These are phyloP conservation scores for Pelargonium fulgidum DNA, from an alignment of 441 rosid genomes.

Conservation along the genomic window DNA sequence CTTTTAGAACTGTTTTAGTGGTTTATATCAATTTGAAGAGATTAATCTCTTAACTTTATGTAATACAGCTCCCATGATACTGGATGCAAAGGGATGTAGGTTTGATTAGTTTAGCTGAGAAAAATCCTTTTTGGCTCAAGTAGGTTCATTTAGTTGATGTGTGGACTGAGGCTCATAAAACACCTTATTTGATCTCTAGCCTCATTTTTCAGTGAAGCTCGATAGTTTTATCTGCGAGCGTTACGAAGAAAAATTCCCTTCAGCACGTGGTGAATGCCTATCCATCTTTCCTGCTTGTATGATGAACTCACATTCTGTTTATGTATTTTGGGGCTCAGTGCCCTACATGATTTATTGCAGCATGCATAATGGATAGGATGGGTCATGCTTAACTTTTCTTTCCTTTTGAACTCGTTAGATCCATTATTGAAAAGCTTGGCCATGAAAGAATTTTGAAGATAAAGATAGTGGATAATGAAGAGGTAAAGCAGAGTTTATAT, in stretches of 20 bases:
- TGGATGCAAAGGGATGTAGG: not conserved
- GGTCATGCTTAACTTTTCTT: constrained; percentile 15
- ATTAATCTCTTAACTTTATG: not conserved
- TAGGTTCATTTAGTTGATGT: not conserved
- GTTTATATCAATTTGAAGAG: not conserved
- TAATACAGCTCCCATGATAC: not conserved
- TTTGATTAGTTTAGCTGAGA: no score
- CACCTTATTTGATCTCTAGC: not conserved
- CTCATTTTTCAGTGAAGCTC: not conserved
- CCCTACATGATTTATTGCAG: not conserved
- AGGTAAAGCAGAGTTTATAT: constrained; percentile 66
- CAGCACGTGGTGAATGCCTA: not conserved
- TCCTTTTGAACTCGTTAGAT: constrained; percentile 34
- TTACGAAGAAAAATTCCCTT: not conserved
- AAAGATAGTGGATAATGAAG: constrained; percentile 54
- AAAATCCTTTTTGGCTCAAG: no score
- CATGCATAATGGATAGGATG: constrained; percentile 1
- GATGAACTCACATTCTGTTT: not conserved
- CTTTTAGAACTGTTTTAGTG: not conserved
- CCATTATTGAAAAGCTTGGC: constrained; percentile 73
- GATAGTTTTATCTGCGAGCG: not conserved
- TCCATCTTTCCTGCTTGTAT: not conserved
- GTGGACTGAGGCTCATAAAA: not conserved
- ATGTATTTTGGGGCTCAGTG: not conserved
- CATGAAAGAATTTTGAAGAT: constrained; percentile 51